Conservation (phyloP, 2,329 filamentous ascomycete genomes). For the Rachicladosporium sp. region DNA sequence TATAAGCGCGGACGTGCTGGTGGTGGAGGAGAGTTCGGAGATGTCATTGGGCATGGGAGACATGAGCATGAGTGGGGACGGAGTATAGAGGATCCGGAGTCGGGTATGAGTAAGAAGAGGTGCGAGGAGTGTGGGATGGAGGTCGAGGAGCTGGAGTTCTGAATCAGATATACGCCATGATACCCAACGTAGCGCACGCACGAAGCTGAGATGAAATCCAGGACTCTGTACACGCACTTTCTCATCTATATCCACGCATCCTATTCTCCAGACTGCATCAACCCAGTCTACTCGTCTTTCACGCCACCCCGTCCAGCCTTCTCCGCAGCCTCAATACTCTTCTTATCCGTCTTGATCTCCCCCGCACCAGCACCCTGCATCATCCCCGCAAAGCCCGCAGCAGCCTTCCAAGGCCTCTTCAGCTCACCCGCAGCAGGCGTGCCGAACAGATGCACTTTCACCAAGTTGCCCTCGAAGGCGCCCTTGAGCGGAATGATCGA, state of each 20-base stretch:
- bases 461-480: conserved; percentile 85
- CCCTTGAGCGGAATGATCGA: conserved; percentile 96
- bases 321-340: conserved; percentile 43
- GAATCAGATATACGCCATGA: conserved; percentile 10
- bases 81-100: conserved; percentile 45
- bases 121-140: conserved; percentile 56
- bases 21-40: conserved; percentile 54
- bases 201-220: not conserved
- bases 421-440: conserved; percentile 79
- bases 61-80: conserved; percentile 83
- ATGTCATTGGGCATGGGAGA: conserved; percentile 53
- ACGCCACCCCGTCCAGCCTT: conserved; percentile 37
- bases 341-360: conserved; percentile 70
- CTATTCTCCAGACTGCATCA: not conserved
- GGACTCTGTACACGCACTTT: not conserved
- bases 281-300: conserved; percentile 37
- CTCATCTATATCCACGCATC: not conserved
- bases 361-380: conserved; percentile 47
- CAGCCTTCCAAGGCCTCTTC: conserved; percentile 88
- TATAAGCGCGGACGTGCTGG: conserved; percentile 59
- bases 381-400: conserved; percentile 69
- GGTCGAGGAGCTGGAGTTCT: conserved; percentile 54
- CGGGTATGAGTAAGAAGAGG: conserved; percentile 67
- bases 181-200: conserved; percentile 5
- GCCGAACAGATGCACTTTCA: conserved; percentile 90